Conservation (phyloP, 768 basidiomycete genomes). For the Lentinula detonsa region DNA sequence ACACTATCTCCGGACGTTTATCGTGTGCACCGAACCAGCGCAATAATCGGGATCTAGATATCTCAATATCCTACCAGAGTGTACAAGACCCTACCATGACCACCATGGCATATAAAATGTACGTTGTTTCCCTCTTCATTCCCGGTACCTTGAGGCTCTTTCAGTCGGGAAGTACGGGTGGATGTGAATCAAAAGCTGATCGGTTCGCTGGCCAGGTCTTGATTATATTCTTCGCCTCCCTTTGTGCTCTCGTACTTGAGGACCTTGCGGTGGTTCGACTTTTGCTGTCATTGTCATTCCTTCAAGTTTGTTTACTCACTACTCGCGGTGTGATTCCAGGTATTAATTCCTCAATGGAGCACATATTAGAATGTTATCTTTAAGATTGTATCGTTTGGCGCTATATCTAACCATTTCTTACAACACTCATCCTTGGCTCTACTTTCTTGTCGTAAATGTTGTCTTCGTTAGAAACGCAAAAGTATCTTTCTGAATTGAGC, state of each 20-base stretch:
- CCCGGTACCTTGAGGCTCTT: constrained; percentile 8
- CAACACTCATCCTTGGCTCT: not conserved
- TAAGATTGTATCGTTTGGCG: too few species aligned
- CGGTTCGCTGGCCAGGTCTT: constrained; percentile 61
- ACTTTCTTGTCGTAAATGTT: not conserved
- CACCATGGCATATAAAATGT: constrained; percentile 79
- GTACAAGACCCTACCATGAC: constrained; percentile 23
- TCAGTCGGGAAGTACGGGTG: constrained; percentile 10
- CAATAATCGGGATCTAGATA: constrained; percentile 96
- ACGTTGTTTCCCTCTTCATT: constrained; percentile 33
- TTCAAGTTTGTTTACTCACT: not conserved
- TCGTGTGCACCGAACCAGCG: constrained; percentile 83
- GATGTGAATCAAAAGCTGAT: constrained; percentile 44
- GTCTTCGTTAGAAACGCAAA: not conserved
- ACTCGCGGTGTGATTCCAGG: not conserved
- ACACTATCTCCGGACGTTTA: constrained; percentile 67
- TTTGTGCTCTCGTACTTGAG: not conserved
- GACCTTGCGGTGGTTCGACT: not conserved
- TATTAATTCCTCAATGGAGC: not conserved
- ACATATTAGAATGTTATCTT: not conserved
- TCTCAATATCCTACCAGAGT: constrained; percentile 67
- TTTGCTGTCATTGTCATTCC: not conserved
- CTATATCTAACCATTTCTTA: too few species aligned
- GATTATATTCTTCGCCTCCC: constrained; percentile 27
- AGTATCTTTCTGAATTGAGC: not conserved